phyloP scores from a whole-genome alignment of 768 basidiomycete genomes.

The Serendipita vermifera region DNA sequence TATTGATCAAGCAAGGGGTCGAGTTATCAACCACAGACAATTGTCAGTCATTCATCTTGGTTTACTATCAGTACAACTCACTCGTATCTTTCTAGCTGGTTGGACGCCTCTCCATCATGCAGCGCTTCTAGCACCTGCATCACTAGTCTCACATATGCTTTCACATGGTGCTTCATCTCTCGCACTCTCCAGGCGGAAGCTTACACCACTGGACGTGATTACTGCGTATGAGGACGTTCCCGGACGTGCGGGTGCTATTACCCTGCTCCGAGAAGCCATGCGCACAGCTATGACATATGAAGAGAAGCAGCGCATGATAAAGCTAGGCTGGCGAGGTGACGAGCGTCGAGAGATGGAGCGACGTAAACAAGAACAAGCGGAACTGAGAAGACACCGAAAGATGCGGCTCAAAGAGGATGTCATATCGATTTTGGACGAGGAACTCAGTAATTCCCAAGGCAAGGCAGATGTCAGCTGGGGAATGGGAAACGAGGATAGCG shows the following conservation, averaged over 20 bases:
- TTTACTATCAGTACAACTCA: background rate
- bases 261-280: slow-evolving; percentile 85
- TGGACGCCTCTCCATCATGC: slow-evolving; percentile 96
- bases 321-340: slow-evolving; percentile 59
- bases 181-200: slow-evolving; percentile 56
- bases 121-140: slow-evolving; percentile 75
- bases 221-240: slow-evolving; percentile 70
- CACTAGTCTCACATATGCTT: slow-evolving; percentile 81
- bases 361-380: slow-evolving; percentile 43
- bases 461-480: slow-evolving; percentile 61
- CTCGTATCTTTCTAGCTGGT: slow-evolving; percentile 42
- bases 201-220: slow-evolving; percentile 83
- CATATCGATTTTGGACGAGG: slow-evolving; percentile 41
- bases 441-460: slow-evolving; percentile 15
- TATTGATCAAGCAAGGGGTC: slow-evolving; percentile 67
- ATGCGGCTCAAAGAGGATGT: slow-evolving; percentile 51
- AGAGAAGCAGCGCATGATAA: slow-evolving; percentile 14
- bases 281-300: slow-evolving; percentile 31
- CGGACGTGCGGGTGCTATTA: slow-evolving; percentile 70
- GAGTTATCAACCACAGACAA: slow-evolving; percentile 48
- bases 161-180: slow-evolving; percentile 84
- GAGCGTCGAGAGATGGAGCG: slow-evolving; percentile 52
- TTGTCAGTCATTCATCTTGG: slow-evolving; percentile 27
- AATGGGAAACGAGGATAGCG: slow-evolving; percentile 25
- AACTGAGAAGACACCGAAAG: slow-evolving; percentile 39